A percentile compares a stretch with the other conserved stretches of the same genome.
These are phyloP conservation scores for Berberis vulgaris DNA, from an alignment of 164 flowering plant species.

Conservation along the genomic window DNA sequence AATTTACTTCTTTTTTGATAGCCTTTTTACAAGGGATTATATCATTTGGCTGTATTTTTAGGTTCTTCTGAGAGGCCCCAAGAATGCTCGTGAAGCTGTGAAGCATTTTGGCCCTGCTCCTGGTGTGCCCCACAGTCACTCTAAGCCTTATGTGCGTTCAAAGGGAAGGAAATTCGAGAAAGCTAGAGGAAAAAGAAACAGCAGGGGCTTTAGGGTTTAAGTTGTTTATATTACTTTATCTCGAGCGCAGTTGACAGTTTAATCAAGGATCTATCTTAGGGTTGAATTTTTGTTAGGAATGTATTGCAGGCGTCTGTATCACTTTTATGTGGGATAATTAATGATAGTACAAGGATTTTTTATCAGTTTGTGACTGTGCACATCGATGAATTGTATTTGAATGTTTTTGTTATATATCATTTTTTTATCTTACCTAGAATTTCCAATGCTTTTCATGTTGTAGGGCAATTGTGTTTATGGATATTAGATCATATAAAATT, in stretches of 20 bases:
- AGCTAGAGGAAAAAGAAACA: conserved; percentile 26
- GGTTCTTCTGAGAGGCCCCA: conserved; percentile 30
- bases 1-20: neutral
- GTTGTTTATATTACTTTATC: neutral
- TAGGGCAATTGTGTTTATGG: too few species aligned
- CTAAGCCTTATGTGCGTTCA: conserved; percentile 28
- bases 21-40: neutral
- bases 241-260: neutral
- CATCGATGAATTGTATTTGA: too few species aligned
- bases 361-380: too few species aligned
- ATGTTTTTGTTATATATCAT: too few species aligned
- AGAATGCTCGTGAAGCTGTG: conserved; percentile 29
- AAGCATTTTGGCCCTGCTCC: conserved; percentile 30
- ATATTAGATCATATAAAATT: too few species aligned
- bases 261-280: too few species aligned
- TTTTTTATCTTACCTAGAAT: too few species aligned
- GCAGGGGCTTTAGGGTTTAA: conserved; percentile 24
- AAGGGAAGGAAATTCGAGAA: conserved; percentile 29
- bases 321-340: too few species aligned
- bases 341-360: too few species aligned
- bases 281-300: too few species aligned
- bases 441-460: too few species aligned
- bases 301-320: too few species aligned
- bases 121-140: conserved; percentile 28
- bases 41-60: conserved; percentile 1